Percentiles rank a stretch among this genome's conserved stretches.
Evolutionary conservation across 495 filamentous ascomycete species (phyloP).

Genomic region (Penicillium ucsense): DNA sequence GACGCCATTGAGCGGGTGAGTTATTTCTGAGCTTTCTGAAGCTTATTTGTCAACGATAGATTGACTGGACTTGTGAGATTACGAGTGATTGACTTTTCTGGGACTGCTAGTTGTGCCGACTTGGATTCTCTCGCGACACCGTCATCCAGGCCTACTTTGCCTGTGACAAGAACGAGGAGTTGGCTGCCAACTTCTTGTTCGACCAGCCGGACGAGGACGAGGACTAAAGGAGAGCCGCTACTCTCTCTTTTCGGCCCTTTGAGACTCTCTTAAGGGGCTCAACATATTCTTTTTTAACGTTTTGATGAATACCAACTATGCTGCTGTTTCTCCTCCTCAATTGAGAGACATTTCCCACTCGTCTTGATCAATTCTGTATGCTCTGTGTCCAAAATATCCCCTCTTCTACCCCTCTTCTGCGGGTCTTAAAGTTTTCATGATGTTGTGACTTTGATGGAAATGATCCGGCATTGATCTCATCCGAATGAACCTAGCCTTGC

Average conservation of each 20-base stretch:
- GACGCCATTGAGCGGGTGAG: constrained; percentile 93
- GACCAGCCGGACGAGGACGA: constrained; percentile 90
- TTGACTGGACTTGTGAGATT: background rate
- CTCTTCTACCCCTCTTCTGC: too few species aligned
- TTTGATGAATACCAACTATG: constrained; percentile 27
- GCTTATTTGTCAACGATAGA: too few species aligned
- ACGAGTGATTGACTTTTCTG: constrained; percentile 24
- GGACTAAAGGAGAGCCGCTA: constrained; percentile 29
- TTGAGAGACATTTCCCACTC: constrained; percentile 6
- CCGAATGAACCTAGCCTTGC: too few species aligned
- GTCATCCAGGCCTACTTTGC: constrained; percentile 99
- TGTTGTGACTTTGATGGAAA: too few species aligned
- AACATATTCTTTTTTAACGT: constrained; percentile 9
- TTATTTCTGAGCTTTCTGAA: constrained; percentile 6
- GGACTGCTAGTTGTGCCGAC: constrained; percentile 59
- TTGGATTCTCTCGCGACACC: constrained; percentile 85
- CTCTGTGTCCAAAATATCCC: too few species aligned
- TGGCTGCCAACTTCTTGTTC: constrained; percentile 95
- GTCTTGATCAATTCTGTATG: background rate
- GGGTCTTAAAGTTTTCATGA: too few species aligned
- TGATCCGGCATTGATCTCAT: too few species aligned
- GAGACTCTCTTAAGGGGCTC: too few species aligned
- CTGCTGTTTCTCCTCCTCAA: constrained; percentile 12
- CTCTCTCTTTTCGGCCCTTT: constrained; percentile 2
- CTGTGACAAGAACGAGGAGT: constrained; percentile 97